phyloP scores from a whole-genome alignment of 2,329 filamentous ascomycete species.

The Calonectria multiphialidica region DNA sequence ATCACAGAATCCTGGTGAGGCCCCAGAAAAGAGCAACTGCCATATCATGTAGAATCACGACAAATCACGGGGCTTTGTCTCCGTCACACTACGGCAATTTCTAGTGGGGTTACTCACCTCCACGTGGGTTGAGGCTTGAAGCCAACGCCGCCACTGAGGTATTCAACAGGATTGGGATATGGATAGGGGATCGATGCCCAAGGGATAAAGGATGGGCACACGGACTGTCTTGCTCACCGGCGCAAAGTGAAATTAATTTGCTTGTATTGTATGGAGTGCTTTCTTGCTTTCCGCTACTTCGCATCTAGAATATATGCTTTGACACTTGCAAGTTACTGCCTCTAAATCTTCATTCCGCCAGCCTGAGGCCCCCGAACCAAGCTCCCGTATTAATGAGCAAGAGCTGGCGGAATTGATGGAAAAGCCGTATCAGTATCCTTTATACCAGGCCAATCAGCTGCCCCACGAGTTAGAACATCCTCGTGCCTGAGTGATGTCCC shows the following conservation, averaged over 20 bases:
- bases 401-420: neutral
- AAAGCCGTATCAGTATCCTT: neutral
- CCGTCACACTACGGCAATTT: neutral
- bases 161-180: slow-evolving; percentile 6
- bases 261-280: slow-evolving; percentile 22
- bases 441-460: neutral
- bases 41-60: slow-evolving; percentile 75
- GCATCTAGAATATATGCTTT: slow-evolving; percentile 24
- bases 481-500: neutral
- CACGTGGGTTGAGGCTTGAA: neutral
- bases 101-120: neutral
- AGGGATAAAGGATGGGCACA: slow-evolving; percentile 2
- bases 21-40: slow-evolving; percentile 85
- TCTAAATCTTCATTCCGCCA: neutral
- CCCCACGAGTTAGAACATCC: neutral
- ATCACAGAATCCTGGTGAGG: slow-evolving; percentile 88
- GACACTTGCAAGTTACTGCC: neutral
- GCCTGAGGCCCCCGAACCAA: too few species aligned
- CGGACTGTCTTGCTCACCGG: slow-evolving; percentile 13
- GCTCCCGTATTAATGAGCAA: neutral
- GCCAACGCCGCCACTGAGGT: neutral
- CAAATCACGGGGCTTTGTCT: neutral
- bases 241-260: slow-evolving; percentile 18
- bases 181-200: neutral
- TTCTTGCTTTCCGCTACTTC: slow-evolving; percentile 1